Evolutionary conservation across 2,329 filamentous ascomycete species (phyloP).

Genomic region (Coniella lustricola): DNA sequence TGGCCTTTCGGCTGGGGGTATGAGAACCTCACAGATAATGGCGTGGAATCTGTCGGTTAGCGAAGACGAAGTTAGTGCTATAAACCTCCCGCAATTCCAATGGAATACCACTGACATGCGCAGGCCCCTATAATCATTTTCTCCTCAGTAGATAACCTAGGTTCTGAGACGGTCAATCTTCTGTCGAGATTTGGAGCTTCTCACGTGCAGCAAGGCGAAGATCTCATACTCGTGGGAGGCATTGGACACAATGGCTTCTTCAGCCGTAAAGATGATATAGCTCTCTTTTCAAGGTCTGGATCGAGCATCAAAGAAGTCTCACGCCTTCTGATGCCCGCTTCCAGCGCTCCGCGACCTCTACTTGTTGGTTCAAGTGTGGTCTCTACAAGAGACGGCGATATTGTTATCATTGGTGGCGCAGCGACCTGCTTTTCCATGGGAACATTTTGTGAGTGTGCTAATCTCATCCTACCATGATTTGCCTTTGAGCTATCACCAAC

Average conservation of each 20-base stretch:
- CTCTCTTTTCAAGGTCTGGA: conserved; percentile 15
- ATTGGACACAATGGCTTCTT: conserved; percentile 35
- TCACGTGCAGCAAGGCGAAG: conserved; percentile 23
- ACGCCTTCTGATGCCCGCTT: not conserved
- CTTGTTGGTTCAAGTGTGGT: conserved; percentile 61
- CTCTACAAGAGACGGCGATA: conserved; percentile 35
- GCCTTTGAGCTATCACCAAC: not conserved
- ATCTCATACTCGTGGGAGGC: conserved; percentile 36
- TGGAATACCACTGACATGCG: not conserved
- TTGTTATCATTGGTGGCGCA: conserved; percentile 69
- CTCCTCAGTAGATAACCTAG: not conserved
- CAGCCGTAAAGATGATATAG: conserved; percentile 43
- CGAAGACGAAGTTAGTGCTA: conserved; percentile 29
- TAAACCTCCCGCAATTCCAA: conserved; percentile 14
- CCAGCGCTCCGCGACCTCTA: conserved; percentile 45
- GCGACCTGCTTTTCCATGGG: conserved; percentile 90
- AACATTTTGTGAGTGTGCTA: conserved; percentile 51
- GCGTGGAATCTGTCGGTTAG: conserved; percentile 50
- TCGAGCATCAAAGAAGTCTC: not conserved
- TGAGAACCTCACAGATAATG: conserved; percentile 56
- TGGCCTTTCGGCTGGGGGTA: conserved; percentile 60
- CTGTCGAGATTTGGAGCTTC: conserved; percentile 36
- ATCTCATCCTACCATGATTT: not conserved
- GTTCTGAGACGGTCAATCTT: not conserved
- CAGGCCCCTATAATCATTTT: conserved; percentile 11